Evolutionary conservation across 805 yeast species (phyloP).

Genomic region (Blastobotrys peoriensis): DNA sequence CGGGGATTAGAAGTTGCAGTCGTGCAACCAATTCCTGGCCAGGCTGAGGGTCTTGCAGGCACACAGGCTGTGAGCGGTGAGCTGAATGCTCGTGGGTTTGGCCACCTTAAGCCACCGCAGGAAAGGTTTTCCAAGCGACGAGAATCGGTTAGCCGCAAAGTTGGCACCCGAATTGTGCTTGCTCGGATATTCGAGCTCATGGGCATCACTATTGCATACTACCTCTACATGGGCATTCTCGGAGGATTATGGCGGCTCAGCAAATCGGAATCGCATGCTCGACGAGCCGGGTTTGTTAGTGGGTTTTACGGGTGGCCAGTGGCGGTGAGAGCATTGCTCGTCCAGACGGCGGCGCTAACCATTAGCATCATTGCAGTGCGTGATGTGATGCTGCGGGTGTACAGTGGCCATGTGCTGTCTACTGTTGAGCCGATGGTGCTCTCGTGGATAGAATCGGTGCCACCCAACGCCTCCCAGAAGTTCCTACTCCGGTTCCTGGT

Average conservation of each 20-base stretch:
- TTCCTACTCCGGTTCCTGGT: background rate
- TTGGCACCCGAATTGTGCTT: background rate
- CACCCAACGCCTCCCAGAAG: background rate
- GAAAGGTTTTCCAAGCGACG: too few relatives aligned
- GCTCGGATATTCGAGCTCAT: background rate
- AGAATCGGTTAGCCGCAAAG: background rate
- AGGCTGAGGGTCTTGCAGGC: background rate
- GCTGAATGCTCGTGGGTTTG: background rate
- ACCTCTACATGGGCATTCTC: constrained; percentile 1
- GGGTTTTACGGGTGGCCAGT: constrained; percentile 15
- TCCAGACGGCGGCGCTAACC: constrained; percentile 7
- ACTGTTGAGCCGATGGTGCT: background rate
- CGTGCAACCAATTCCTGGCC: background rate
- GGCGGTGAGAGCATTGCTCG: constrained; percentile 7
- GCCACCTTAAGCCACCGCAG: too few relatives aligned
- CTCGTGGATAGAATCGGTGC: background rate
- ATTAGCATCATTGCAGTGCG: constrained; percentile 6
- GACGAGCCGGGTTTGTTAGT: constrained; percentile 7
- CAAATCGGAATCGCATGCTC: background rate
- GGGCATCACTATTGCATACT: background rate
- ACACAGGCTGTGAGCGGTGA: too few relatives aligned
- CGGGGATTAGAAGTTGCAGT: background rate
- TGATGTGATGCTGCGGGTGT: background rate
- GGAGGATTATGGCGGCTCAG: background rate
- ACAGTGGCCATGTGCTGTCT: background rate